These are phyloP conservation scores for Angomonas ambiguus DNA, from an alignment of 208 protist species.

Conservation along the genomic window DNA sequence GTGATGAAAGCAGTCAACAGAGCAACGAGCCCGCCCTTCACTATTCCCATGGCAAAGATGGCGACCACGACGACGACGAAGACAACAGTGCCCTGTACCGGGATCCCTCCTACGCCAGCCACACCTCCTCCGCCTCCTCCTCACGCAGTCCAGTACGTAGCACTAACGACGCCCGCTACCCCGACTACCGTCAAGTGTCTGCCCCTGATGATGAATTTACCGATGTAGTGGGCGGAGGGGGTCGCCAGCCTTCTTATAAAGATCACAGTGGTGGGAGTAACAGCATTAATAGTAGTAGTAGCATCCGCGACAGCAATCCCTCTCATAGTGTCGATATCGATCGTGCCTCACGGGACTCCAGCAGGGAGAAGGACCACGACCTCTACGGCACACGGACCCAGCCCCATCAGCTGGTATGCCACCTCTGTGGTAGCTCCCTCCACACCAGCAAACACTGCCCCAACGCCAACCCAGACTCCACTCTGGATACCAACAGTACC, in stretches of 20 bases:
- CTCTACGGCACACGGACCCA: background rate
- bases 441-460: background rate
- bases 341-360: too few species aligned
- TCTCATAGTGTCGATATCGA: background rate
- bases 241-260: background rate
- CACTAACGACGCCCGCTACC: background rate
- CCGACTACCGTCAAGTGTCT: background rate
- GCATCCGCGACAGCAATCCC: background rate
- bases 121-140: background rate
- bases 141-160: background rate
- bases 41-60: background rate
- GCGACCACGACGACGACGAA: background rate
- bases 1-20: conserved; percentile 3
- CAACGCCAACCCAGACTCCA: background rate
- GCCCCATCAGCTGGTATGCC: background rate
- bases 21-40: conserved; percentile 1
- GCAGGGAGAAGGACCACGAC: background rate
- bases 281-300: too few species aligned
- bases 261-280: too few species aligned
- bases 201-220: background rate
- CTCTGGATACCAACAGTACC: background rate
- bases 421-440: background rate
- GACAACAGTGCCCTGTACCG: background rate
- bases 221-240: background rate
- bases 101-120: background rate